phyloP scores from a whole-genome alignment of 768 basidiomycete genomes.

The Clitopilus hobsonii region DNA sequence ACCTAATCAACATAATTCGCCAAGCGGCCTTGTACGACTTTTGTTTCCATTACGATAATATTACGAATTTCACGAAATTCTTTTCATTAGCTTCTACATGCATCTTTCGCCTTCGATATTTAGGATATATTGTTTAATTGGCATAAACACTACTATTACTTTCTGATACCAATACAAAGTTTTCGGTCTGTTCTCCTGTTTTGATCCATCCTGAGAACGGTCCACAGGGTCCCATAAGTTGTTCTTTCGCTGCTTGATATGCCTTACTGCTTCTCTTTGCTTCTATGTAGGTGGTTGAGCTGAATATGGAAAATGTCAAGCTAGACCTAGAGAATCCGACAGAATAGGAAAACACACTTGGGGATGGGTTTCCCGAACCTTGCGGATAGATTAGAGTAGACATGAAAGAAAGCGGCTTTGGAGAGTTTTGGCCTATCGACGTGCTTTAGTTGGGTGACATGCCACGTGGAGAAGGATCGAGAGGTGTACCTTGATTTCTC shows the following conservation, averaged over 20 bases:
- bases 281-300: background rate
- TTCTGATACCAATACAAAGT: background rate
- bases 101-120: background rate
- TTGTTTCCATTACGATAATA: background rate
- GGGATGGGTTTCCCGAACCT: background rate
- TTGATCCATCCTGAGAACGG: constrained; percentile 1
- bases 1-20: background rate
- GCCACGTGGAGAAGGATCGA: background rate
- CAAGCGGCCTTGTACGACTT: background rate
- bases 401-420: constrained; percentile 47
- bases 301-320: background rate
- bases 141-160: no score
- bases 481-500: constrained; percentile 52
- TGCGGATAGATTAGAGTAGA: constrained; percentile 27
- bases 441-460: background rate
- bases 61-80: background rate
- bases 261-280: background rate
- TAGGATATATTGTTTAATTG: background rate
- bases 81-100: background rate
- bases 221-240: background rate
- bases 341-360: background rate
- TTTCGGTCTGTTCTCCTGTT: background rate
- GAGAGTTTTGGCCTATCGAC: constrained; percentile 43
- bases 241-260: background rate
- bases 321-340: background rate